Conservation (phyloP, 495 filamentous ascomycete genomes). For the Patellaria atrata region DNA sequence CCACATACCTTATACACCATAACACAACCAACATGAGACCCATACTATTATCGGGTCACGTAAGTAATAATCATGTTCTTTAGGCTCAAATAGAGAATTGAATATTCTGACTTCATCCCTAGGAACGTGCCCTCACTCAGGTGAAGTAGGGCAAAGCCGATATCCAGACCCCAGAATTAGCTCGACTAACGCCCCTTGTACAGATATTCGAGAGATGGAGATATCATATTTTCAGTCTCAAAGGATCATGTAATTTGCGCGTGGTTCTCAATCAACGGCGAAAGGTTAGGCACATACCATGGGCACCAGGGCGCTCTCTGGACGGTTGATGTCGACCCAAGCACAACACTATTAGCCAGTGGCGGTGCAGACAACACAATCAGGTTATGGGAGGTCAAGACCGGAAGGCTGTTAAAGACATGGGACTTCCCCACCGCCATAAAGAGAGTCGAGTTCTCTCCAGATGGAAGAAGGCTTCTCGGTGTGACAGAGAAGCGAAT, state of each 20-base stretch:
- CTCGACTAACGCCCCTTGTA: background rate
- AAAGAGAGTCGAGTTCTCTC: conserved; percentile 90
- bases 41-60: conserved; percentile 88
- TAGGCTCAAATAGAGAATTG: conserved; percentile 1
- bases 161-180: background rate
- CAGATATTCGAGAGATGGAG: conserved; percentile 47
- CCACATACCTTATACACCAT: background rate
- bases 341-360: conserved; percentile 80
- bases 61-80: conserved; percentile 27
- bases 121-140: conserved; percentile 95
- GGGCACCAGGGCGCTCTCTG: conserved; percentile 96
- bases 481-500: conserved; percentile 97
- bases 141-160: conserved; percentile 77
- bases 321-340: conserved; percentile 96
- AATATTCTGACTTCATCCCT: conserved; percentile 18
- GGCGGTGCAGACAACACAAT: conserved; percentile 97
- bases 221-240: conserved; percentile 90
- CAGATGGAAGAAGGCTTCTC: conserved; percentile 75
- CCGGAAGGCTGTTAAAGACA: conserved; percentile 80
- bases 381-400: conserved; percentile 90
- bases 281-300: conserved; percentile 56
- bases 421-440: conserved; percentile 96
- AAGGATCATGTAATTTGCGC: conserved; percentile 96
- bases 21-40: conserved; percentile 56
- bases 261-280: conserved; percentile 82